Evolutionary conservation across 2,329 filamentous ascomycete genomes (phyloP).

Genomic region (Sporothrix phasma): DNA sequence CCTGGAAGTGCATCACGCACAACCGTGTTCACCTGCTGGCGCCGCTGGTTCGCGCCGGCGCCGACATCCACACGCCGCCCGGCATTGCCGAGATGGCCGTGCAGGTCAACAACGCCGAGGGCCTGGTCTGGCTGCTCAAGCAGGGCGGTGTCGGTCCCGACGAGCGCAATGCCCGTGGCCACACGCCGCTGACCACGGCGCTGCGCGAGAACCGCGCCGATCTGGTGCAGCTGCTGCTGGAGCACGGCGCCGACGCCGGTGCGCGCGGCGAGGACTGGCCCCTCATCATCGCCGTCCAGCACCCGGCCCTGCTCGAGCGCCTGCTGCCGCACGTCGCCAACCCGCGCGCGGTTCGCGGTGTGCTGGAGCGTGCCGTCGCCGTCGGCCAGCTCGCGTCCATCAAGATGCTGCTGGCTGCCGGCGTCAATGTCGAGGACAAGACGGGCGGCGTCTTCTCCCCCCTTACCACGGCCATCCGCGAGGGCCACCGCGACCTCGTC

Average conservation of each 20-base stretch:
- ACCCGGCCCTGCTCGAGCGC: slow-evolving; percentile 49
- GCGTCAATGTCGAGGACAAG: slow-evolving; percentile 59
- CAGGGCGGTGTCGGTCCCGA: slow-evolving; percentile 27
- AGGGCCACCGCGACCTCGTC: slow-evolving; percentile 40
- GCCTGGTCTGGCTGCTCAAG: slow-evolving; percentile 31
- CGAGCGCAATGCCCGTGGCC: slow-evolving; percentile 25
- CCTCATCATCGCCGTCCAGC: slow-evolving; percentile 55
- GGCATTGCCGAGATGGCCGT: slow-evolving; percentile 29
- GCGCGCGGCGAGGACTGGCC: slow-evolving; percentile 42
- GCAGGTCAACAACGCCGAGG: slow-evolving; percentile 25
- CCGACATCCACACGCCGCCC: slow-evolving; percentile 24
- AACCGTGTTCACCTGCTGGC: slow-evolving; percentile 26
- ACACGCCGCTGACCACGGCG: slow-evolving; percentile 24
- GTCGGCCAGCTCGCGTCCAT: slow-evolving; percentile 58
- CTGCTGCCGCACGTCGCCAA: slow-evolving; percentile 38
- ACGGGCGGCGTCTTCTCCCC: slow-evolving; percentile 61
- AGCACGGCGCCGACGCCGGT: slow-evolving; percentile 27
- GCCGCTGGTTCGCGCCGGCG: slow-evolving; percentile 28
- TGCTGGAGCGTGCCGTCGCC: slow-evolving; percentile 24
- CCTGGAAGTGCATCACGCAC: slow-evolving; percentile 23
- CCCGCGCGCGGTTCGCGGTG: slow-evolving; percentile 33
- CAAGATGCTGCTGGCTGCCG: slow-evolving; percentile 53
- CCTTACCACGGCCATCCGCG: slow-evolving; percentile 22
- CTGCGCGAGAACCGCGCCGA: slow-evolving; percentile 38
- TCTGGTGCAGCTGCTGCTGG: slow-evolving; percentile 31